Evolutionary conservation across 257 asterid genomes (phyloP).

Genomic region (Rauvolfia tetraphylla): DNA sequence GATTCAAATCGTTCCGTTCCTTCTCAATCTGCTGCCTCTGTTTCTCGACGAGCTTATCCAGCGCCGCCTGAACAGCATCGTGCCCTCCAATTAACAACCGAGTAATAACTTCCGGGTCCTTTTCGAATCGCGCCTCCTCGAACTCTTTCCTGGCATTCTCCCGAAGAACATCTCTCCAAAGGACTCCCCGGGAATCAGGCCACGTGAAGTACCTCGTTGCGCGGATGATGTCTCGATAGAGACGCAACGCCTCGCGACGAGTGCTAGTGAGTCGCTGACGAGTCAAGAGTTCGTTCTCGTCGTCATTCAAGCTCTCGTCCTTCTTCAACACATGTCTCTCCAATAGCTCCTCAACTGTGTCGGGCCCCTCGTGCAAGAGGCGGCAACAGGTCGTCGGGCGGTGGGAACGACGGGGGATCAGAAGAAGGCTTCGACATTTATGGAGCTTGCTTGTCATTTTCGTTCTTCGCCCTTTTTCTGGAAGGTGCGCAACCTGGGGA

Average conservation of each 20-base stretch:
- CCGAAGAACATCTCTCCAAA: slow-evolving; percentile 89
- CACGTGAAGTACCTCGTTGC: slow-evolving; percentile 86
- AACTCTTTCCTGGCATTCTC: slow-evolving; percentile 91
- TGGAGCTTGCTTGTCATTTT: slow-evolving; percentile 35
- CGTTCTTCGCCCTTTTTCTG: background rate
- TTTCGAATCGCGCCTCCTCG: slow-evolving; percentile 78
- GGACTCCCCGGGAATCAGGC: slow-evolving; percentile 72
- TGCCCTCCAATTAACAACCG: slow-evolving; percentile 82
- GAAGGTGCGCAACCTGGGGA: background rate
- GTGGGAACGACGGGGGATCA: slow-evolving; percentile 23
- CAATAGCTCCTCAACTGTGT: slow-evolving; percentile 80
- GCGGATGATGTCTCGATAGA: slow-evolving; percentile 80
- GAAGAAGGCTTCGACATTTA: slow-evolving; percentile 26
- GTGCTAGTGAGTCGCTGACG: slow-evolving; percentile 76
- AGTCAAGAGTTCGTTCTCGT: slow-evolving; percentile 51
- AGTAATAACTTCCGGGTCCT: slow-evolving; percentile 75
- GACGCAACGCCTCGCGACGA: slow-evolving; percentile 82
- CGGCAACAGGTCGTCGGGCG: slow-evolving; percentile 15
- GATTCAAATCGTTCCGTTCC: slow-evolving; percentile 42
- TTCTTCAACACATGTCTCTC: slow-evolving; percentile 70
- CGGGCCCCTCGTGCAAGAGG: slow-evolving; percentile 78
- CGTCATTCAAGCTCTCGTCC: slow-evolving; percentile 47
- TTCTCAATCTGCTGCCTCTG: slow-evolving; percentile 75
- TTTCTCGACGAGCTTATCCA: slow-evolving; percentile 91
- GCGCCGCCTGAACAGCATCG: slow-evolving; percentile 77